Percentiles rank a stretch among this genome's conserved stretches.
These are phyloP conservation scores for Nepenthes alata DNA, from an alignment of 179 eudicot species.

Conservation along the genomic window DNA sequence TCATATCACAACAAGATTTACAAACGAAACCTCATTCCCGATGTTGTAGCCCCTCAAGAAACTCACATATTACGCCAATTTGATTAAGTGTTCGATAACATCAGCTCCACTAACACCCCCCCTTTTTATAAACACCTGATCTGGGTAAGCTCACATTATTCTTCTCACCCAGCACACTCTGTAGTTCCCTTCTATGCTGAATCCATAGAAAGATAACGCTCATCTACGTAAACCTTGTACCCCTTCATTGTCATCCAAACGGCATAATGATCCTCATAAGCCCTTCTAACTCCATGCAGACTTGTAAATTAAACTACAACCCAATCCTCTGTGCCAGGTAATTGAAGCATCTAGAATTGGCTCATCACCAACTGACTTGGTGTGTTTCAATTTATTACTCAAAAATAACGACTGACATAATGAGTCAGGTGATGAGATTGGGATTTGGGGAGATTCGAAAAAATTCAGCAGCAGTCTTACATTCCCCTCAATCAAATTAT, in stretches of 20 bases:
- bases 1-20: constrained; percentile 54
- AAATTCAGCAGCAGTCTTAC: constrained; percentile 38
- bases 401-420: not conserved
- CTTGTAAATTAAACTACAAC: constrained; percentile 73
- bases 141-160: constrained; percentile 36
- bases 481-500: constrained; percentile 49
- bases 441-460: constrained; percentile 29
- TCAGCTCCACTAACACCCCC: constrained; percentile 64
- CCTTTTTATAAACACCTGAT: constrained; percentile 69
- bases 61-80: constrained; percentile 47
- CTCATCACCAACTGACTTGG: constrained; percentile 19
- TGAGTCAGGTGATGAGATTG: not conserved
- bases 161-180: constrained; percentile 37
- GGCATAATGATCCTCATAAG: constrained; percentile 58
- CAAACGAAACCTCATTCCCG: constrained; percentile 36
- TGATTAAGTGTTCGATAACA: constrained; percentile 53
- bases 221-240: constrained; percentile 54
- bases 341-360: constrained; percentile 25
- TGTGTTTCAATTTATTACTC: constrained; percentile 15
- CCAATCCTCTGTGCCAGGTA: constrained; percentile 64
- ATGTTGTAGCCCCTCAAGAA: constrained; percentile 47
- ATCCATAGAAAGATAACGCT: constrained; percentile 81
- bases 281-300: constrained; percentile 56
- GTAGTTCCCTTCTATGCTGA: constrained; percentile 46
- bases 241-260: constrained; percentile 56